Evolutionary conservation across 129 eudicot genomes (phyloP).

Genomic region (Lactuca saligna): DNA sequence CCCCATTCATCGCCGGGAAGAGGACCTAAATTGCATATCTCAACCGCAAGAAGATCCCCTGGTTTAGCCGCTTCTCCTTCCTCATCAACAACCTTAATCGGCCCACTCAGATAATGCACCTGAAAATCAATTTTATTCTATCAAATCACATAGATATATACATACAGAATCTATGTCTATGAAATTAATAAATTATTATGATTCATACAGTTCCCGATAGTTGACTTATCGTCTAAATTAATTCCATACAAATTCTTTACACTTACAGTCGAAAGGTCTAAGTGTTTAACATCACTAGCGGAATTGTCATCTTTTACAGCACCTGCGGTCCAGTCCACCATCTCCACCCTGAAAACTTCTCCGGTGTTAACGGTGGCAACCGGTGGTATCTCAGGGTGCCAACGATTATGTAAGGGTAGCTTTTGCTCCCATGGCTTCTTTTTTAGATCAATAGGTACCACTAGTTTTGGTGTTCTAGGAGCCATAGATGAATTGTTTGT

Average conservation of each 20-base stretch:
- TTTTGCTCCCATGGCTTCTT: conserved; percentile 85
- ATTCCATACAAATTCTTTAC: background rate
- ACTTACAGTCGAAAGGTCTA: conserved; percentile 92
- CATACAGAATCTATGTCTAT: background rate
- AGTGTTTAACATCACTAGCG: conserved; percentile 73
- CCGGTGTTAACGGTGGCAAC: conserved; percentile 71
- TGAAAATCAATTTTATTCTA: conserved; percentile 26
- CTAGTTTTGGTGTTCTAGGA: conserved; percentile 71
- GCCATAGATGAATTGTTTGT: conserved; percentile 49
- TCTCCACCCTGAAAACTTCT: conserved; percentile 84
- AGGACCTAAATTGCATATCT: conserved; percentile 95
- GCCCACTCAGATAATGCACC: conserved; percentile 98
- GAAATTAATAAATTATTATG: background rate
- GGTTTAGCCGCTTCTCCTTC: conserved; percentile 80
- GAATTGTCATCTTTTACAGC: conserved; percentile 69
- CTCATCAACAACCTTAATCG: conserved; percentile 71
- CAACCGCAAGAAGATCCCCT: conserved; percentile 91
- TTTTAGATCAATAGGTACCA: conserved; percentile 65
- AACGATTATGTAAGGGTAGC: conserved; percentile 89
- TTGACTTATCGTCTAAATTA: conserved; percentile 15
- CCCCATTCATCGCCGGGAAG: conserved; percentile 99
- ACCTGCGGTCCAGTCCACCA: conserved; percentile 97
- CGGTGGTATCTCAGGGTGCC: conserved; percentile 95
- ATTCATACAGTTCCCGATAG: conserved; percentile 13
- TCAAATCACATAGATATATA: conserved; percentile 10